phyloP scores from a whole-genome alignment of 441 rosid species.

The Jatropha podagrica region DNA sequence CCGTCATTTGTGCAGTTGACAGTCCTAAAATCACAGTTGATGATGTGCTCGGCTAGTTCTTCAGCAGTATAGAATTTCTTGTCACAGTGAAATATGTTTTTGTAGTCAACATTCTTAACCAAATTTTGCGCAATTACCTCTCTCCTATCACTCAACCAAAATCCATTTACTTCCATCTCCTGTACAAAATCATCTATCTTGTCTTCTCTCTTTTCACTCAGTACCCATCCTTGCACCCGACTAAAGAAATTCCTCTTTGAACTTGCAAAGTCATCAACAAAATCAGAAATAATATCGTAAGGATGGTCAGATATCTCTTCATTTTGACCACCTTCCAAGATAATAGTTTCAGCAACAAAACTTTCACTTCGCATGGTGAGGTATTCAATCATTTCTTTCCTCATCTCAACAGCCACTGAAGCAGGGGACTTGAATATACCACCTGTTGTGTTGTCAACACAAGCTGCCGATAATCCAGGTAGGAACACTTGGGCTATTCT shows the following conservation, averaged over 20 bases:
- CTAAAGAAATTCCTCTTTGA: constrained; percentile 73
- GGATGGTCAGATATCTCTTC: constrained; percentile 67
- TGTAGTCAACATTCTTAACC: constrained; percentile 79
- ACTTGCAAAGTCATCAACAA: constrained; percentile 79
- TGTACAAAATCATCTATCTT: constrained; percentile 79
- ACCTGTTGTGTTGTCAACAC: constrained; percentile 85
- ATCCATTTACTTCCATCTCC: constrained; percentile 80
- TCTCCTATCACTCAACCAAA: constrained; percentile 70
- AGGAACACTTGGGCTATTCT: constrained; percentile 65
- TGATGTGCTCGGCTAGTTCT: constrained; percentile 52
- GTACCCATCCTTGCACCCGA: constrained; percentile 84
- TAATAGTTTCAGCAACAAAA: constrained; percentile 73
- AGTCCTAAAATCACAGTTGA: constrained; percentile 56
- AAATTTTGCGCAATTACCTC: constrained; percentile 57
- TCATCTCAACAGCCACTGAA: constrained; percentile 70
- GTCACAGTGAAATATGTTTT: constrained; percentile 61
- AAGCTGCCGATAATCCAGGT: constrained; percentile 79
- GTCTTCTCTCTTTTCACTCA: constrained; percentile 85
- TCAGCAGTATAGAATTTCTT: constrained; percentile 50
- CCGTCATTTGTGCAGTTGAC: constrained; percentile 71
- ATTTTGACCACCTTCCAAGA: constrained; percentile 52
- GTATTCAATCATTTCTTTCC: constrained; percentile 76
- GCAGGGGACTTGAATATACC: constrained; percentile 73
- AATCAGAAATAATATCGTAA: constrained; percentile 56
- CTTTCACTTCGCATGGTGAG: constrained; percentile 68